phyloP scores from a whole-genome alignment of 192 early-diverging fungal species.

The Neocallimastix lanati region DNA sequence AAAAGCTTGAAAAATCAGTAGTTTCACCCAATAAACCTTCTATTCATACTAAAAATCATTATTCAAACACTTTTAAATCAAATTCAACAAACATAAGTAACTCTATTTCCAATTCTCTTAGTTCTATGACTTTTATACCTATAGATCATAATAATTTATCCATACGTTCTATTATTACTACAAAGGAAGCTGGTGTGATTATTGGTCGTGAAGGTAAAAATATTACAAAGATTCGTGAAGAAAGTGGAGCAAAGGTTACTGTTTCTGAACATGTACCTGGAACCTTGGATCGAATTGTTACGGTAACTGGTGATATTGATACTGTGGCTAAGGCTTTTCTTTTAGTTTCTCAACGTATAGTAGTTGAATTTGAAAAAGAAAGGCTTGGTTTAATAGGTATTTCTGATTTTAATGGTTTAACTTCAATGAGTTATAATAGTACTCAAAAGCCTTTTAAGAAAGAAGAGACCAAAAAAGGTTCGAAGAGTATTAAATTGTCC shows the following conservation, averaged over 20 bases:
- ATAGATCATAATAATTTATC: conserved; percentile 1
- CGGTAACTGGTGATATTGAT: conserved; percentile 1
- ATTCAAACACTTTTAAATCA: neutral
- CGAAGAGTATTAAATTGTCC: too few species aligned
- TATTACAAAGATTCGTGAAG: neutral
- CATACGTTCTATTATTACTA: conserved; percentile 75
- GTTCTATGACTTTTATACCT: neutral
- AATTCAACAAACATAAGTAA: neutral
- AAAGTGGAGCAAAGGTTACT: neutral
- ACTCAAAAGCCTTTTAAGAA: too few species aligned
- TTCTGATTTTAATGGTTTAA: neutral
- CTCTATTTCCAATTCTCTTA: neutral
- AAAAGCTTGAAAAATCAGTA: neutral
- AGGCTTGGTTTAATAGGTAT: neutral
- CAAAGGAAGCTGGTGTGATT: conserved; percentile 79
- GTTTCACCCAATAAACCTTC: neutral
- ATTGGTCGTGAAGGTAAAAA: conserved; percentile 27
- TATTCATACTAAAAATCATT: neutral
- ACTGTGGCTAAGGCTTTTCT: neutral
- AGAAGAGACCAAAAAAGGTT: too few species aligned
- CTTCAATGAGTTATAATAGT: neutral
- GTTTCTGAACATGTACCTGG: conserved; percentile 5
- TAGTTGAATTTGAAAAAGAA: neutral
- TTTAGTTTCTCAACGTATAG: neutral
- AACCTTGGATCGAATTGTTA: conserved; percentile 1